Percentiles rank a stretch among this genome's conserved stretches.
Conservation (phyloP, 179 eudicot genomes). For the Drosera spatulata region DNA sequence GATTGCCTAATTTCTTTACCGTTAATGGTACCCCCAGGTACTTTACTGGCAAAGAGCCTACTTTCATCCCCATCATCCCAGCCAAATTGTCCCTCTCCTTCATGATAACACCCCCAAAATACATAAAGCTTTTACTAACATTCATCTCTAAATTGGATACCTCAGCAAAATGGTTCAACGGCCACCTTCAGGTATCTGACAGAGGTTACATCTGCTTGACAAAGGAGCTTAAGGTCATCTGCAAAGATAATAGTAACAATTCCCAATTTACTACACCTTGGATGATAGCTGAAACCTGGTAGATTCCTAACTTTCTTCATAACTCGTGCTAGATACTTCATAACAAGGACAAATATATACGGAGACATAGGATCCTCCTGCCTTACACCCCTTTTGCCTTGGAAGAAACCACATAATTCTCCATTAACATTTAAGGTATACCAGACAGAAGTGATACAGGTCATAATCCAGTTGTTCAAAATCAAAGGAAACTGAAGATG, state of each 20-base stretch:
- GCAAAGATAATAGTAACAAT: neutral
- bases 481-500: neutral
- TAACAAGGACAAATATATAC: neutral
- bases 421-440: neutral
- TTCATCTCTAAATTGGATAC: too few relatives aligned
- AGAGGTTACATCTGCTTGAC: too few relatives aligned
- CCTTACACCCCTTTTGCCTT: neutral
- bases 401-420: neutral
- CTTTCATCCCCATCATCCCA: too few relatives aligned
- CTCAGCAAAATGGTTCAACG: too few relatives aligned
- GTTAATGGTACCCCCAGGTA: too few relatives aligned
- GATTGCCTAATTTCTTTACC: too few relatives aligned
- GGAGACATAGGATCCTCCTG: neutral
- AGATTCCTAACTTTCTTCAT: neutral
- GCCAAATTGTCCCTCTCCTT: too few relatives aligned
- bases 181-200: too few relatives aligned
- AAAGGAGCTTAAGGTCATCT: too few relatives aligned
- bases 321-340: neutral
- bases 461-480: neutral
- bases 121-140: too few relatives aligned
- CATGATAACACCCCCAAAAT: too few relatives aligned
- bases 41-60: too few relatives aligned
- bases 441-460: neutral
- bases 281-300: neutral
- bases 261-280: neutral